Conservation (phyloP, 306 rosid species). For the Sindora glabra region DNA sequence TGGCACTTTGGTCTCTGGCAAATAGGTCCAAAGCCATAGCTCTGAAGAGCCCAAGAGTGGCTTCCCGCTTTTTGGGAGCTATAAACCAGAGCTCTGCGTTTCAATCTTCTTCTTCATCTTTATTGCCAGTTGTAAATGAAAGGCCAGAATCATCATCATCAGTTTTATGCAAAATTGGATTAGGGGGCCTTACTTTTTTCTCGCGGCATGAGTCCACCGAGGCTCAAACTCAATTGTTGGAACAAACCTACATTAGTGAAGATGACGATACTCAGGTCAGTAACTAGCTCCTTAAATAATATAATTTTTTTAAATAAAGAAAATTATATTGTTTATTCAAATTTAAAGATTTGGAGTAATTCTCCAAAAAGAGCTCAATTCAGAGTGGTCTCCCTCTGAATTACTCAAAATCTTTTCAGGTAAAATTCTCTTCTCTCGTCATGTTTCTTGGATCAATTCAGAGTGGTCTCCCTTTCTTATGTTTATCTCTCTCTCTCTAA, state of each 20-base stretch:
- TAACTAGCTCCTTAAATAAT: too few relatives aligned
- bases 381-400: too few relatives aligned
- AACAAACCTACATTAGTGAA: not conserved
- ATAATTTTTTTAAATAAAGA: too few relatives aligned
- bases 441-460: too few relatives aligned
- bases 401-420: too few relatives aligned
- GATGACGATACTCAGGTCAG: slow-evolving; percentile 24
- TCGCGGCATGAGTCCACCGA: slow-evolving; percentile 31
- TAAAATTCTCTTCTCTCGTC: too few relatives aligned
- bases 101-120: not conserved
- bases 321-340: too few relatives aligned
- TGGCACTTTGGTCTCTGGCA: slow-evolving; percentile 10
- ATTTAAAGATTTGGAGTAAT: too few relatives aligned
- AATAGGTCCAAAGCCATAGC: slow-evolving; percentile 7
- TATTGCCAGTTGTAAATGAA: not conserved
- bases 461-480: too few relatives aligned
- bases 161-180: not conserved
- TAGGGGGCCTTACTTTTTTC: not conserved
- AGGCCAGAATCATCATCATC: too few relatives aligned
- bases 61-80: not conserved
- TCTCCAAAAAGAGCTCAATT: too few relatives aligned
- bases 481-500: too few relatives aligned
- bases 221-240: slow-evolving; percentile 20
- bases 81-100: not conserved
- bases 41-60: not conserved